phyloP scores from a whole-genome alignment of 2,329 filamentous ascomycete genomes.

The Penicillium sumatraense region DNA sequence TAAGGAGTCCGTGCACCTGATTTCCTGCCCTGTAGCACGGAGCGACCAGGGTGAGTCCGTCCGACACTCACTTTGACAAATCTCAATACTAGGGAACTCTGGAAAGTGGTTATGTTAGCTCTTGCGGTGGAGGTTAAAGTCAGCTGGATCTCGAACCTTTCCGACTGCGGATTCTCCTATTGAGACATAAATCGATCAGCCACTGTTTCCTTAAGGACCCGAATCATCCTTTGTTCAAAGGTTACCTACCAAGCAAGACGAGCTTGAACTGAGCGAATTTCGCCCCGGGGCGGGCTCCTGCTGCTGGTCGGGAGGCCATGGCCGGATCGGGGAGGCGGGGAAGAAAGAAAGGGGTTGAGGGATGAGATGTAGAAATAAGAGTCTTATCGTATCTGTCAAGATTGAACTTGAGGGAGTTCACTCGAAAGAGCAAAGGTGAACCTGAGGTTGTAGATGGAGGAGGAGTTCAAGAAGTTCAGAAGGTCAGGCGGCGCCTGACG shows the following conservation, averaged over 20 bases:
- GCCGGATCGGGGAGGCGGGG: constrained; percentile 35
- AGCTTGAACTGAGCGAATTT: constrained; percentile 99
- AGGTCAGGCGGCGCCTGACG: constrained; percentile 25
- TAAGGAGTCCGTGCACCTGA: not conserved
- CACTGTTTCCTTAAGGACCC: not conserved
- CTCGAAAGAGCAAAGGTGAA: not conserved
- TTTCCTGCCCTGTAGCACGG: not conserved
- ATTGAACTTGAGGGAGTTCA: not conserved
- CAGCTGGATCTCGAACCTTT: constrained; percentile 67
- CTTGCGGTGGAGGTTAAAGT: constrained; percentile 17
- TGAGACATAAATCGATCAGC: constrained; percentile 23
- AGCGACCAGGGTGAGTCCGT: not conserved
- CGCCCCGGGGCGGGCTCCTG: constrained; percentile 68
- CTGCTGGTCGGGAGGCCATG: constrained; percentile 87
- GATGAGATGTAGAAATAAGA: not conserved
- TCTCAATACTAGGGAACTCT: constrained; percentile 97
- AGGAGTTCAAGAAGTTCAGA: constrained; percentile 13
- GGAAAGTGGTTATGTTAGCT: constrained; percentile 39
- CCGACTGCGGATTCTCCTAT: constrained; percentile 96
- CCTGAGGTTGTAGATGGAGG: constrained; percentile 14
- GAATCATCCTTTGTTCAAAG: not conserved
- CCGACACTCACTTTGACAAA: constrained; percentile 87
- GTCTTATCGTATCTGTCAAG: no score
- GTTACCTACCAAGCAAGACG: constrained; percentile 81
- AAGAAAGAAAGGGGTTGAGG: constrained; percentile 5